phyloP scores from a whole-genome alignment of 768 basidiomycete species.

The Russula compacta region DNA sequence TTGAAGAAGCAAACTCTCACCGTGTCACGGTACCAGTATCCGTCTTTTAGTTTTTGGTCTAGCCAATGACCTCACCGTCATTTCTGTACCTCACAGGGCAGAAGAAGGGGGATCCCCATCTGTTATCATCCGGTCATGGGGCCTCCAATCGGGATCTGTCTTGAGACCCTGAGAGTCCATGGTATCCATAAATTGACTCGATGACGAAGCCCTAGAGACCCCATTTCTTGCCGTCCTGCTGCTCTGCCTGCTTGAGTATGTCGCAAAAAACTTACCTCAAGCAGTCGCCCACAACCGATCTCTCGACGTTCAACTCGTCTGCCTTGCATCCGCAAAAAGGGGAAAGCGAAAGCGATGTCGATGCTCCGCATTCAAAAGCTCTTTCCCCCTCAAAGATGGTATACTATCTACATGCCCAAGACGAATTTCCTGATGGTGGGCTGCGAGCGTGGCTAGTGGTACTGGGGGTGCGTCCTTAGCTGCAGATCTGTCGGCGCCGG shows the following conservation, averaged over 20 bases:
- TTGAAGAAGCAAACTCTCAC: no score
- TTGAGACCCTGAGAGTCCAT: background rate
- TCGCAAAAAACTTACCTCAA: background rate
- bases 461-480: conserved; percentile 28
- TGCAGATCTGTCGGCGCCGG: background rate
- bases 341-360: background rate
- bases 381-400: background rate
- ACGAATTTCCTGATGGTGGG: conserved; percentile 37
- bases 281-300: background rate
- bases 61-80: background rate
- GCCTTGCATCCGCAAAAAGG: background rate
- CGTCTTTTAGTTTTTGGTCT: background rate
- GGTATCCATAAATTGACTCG: background rate
- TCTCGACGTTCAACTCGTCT: background rate
- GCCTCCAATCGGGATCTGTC: background rate
- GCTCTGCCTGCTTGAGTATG: background rate
- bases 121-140: background rate
- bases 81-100: background rate
- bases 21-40: background rate
- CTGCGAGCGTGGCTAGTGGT: conserved; percentile 39
- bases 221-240: background rate
- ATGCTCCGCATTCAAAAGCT: background rate
- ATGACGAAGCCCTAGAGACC: background rate
- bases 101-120: background rate
- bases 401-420: background rate